These are phyloP conservation scores for Symmetrospora coprosmae DNA, from an alignment of 768 basidiomycete species.

Conservation along the genomic window DNA sequence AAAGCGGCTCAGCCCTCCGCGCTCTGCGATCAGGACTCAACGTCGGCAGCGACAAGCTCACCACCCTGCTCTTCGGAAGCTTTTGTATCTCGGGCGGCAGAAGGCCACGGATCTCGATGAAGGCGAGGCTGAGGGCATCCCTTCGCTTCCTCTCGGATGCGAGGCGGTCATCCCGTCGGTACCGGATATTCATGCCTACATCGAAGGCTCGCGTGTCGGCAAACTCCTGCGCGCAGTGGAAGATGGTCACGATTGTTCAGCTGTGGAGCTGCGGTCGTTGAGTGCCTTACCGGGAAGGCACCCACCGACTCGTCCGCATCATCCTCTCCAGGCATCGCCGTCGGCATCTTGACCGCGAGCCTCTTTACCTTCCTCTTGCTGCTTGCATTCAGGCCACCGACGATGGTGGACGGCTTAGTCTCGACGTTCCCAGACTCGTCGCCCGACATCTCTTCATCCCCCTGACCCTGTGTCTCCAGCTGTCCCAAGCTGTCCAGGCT, in stretches of 20 bases:
- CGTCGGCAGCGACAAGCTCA: no score
- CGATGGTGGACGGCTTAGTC: not conserved
- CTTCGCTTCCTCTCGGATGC: not conserved
- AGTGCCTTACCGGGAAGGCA: not conserved
- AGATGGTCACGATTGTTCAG: not conserved
- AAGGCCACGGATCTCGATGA: not conserved
- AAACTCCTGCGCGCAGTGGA: not conserved
- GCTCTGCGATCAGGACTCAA: no score
- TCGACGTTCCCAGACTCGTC: slow-evolving; percentile 3
- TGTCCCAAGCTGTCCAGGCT: no score
- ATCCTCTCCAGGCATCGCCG: not conserved
- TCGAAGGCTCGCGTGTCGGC: not conserved
- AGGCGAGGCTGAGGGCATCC: not conserved
- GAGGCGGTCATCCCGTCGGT: not conserved
- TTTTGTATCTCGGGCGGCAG: not conserved
- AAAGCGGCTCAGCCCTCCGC: no score
- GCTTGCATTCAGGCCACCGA: not conserved
- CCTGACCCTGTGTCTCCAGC: not conserved
- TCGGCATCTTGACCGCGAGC: not conserved
- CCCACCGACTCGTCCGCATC: not conserved
- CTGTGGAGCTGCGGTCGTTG: not conserved
- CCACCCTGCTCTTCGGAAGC: not conserved
- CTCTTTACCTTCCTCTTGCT: not conserved
- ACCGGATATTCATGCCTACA: not conserved
- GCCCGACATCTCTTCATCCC: not conserved